Percentiles rank a stretch among this genome's conserved stretches.
Evolutionary conservation across 345 rosid genomes (phyloP).

Genomic region (Lepidium didymum): DNA sequence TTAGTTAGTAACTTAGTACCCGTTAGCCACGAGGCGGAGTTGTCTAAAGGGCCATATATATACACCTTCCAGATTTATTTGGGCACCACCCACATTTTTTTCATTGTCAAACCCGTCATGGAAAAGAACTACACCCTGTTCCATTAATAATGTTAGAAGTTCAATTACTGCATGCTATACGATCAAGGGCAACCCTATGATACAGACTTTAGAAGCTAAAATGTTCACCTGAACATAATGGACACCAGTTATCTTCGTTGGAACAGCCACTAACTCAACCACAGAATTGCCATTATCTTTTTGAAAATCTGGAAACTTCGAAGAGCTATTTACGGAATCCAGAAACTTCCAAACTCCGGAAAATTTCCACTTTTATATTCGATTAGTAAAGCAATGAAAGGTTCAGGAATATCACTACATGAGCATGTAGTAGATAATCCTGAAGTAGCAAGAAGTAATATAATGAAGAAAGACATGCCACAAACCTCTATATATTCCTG

Average conservation of each 20-base stretch:
- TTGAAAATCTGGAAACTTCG: constrained; percentile 67
- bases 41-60: constrained; percentile 99
- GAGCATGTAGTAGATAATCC: background rate
- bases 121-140: constrained; percentile 91
- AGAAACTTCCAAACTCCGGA: constrained; percentile 87
- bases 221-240: constrained; percentile 89
- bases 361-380: constrained; percentile 14
- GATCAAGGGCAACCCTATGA: background rate
- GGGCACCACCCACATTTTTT: constrained; percentile 81
- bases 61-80: constrained; percentile 90
- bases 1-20: constrained; percentile 54
- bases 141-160: constrained; percentile 13
- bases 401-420: too few species aligned
- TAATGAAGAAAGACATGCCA: constrained; percentile 13
- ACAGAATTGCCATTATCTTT: constrained; percentile 74
- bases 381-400: background rate
- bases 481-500: constrained; percentile 97
- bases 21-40: constrained; percentile 87
- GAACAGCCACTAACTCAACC: constrained; percentile 75
- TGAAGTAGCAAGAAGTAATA: background rate
- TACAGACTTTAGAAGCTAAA: constrained; percentile 2
- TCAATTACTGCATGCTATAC: constrained; percentile 6
- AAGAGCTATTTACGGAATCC: constrained; percentile 65
- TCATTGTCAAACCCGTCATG: constrained; percentile 88
- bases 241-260: constrained; percentile 86